Base-by-base conservation (phyloP, 352 stramenopile genomes). In the Blastocystis sp. region DNA sequence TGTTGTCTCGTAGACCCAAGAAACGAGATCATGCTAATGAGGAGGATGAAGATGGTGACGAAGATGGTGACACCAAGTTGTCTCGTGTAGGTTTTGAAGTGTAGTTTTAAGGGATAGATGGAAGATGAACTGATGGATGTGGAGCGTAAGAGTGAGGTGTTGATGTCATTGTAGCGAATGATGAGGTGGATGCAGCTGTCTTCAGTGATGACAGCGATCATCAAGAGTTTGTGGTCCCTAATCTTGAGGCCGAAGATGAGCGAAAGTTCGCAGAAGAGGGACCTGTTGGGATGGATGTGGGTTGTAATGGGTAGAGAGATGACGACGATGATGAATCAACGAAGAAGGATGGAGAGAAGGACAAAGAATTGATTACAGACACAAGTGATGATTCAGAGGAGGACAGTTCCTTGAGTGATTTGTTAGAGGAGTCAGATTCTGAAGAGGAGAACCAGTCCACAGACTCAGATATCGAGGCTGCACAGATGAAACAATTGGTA, bases 151-250 rank as follows among this genome's bases (percentile, higher is more conserved):
- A 21, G 29, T 35, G 65, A 29, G 19, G n/a, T 24, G 43, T 12
- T 12, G 46, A n/a, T 66, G n/a, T 37, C 4, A 43, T 21, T 32
- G 54, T 66, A 63, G 49, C 29, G 43, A 54, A 83, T 24, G 71
- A 83, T 11, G 71, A 66, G 19, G 71, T 57, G 42, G 71, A 83
- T 42, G 35, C 29, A 37, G 71, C 71, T 1, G 51, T 66, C 32
- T 83, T 66, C 49, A 66, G 46, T 35, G 71, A 83, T 43, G 71
- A 83, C n/a, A 83, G 71, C 29, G 71, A 83, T 39, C 42, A 65
- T 14, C 46, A 67, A 35, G 71, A 66, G 49, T 66, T 63, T 24
- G 54, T 43, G 6, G n/a, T 65, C 29, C 49, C 46, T 16, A 65
- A 65, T 35, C n/a, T 66, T 19, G 71, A 61, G 2, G 21, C 63